Evolutionary conservation across 2,329 filamentous ascomycete genomes (phyloP).

Genomic region (Colletotrichum sublineola): DNA sequence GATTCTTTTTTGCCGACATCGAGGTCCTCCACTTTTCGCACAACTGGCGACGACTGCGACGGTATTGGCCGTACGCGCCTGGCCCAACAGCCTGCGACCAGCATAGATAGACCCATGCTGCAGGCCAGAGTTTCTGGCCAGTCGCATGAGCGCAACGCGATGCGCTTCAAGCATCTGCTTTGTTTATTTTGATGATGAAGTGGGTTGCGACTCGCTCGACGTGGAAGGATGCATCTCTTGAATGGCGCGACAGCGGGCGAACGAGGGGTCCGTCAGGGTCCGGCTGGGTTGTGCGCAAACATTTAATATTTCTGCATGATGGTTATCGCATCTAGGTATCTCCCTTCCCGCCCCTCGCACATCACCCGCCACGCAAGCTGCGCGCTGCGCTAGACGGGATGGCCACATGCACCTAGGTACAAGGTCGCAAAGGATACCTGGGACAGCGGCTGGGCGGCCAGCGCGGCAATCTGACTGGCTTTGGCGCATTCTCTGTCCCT

Average conservation of each 20-base stretch:
- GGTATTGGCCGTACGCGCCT: conserved; percentile 36
- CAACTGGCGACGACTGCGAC: conserved; percentile 32
- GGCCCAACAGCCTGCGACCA: conserved; percentile 31
- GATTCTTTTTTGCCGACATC: conserved; percentile 3
- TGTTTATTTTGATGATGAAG: conserved; percentile 37
- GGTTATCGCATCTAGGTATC: conserved; percentile 42
- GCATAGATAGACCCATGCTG: conserved; percentile 22
- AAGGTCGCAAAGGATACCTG: conserved; percentile 5
- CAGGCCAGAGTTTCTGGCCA: conserved; percentile 34
- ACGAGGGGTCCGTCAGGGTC: conserved; percentile 28
- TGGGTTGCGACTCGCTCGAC: conserved; percentile 28
- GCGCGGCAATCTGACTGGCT: conserved; percentile 35
- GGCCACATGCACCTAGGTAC: conserved; percentile 19
- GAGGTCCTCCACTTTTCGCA: background rate
- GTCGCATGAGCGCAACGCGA: conserved; percentile 40
- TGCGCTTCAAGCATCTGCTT: conserved; percentile 35
- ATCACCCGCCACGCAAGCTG: conserved; percentile 48
- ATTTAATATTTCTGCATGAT: conserved; percentile 37
- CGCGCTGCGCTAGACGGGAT: conserved; percentile 42
- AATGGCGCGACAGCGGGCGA: conserved; percentile 21
- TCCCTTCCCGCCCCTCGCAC: conserved; percentile 47
- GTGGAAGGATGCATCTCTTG: conserved; percentile 4
- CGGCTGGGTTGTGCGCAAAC: conserved; percentile 32
- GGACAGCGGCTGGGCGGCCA: conserved; percentile 16
- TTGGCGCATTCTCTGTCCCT: conserved; percentile 27